These are phyloP conservation scores for Antarctomyces pellizariae DNA, from an alignment of 495 filamentous ascomycete genomes.

Conservation along the genomic window DNA sequence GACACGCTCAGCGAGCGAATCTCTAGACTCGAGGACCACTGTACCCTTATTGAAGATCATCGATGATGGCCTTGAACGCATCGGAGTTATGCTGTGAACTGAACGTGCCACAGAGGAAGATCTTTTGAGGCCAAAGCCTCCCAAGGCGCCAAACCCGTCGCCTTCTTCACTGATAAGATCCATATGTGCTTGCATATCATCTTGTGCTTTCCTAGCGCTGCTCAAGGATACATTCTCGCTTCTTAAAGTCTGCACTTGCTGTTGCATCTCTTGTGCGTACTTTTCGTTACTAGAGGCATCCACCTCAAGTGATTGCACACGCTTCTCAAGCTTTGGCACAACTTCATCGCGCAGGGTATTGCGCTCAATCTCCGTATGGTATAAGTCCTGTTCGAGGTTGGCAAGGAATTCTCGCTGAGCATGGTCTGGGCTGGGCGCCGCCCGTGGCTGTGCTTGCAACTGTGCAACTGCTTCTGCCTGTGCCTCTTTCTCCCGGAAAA, in stretches of 20 bases:
- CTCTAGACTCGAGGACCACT: constrained; percentile 42
- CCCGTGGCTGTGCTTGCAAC: neutral
- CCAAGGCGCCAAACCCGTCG: no score
- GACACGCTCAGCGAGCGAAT: constrained; percentile 56
- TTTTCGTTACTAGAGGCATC: constrained; percentile 43
- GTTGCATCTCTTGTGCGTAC: constrained; percentile 68
- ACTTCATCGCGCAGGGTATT: constrained; percentile 81
- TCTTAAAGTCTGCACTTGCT: constrained; percentile 47
- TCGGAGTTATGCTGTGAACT: constrained; percentile 15
- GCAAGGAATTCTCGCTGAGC: no score
- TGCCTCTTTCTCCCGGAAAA: no score
- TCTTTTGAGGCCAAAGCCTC: constrained; percentile 5
- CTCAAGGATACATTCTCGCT: constrained; percentile 16
- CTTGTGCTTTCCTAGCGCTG: constrained; percentile 29
- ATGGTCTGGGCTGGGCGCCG: no score
- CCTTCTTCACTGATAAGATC: no score
- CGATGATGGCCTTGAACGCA: constrained; percentile 18
- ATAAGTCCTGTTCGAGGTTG: no score
- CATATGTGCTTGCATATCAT: constrained; percentile 30
- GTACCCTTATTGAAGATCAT: constrained; percentile 19
- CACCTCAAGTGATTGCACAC: constrained; percentile 53
- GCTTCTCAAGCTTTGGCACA: constrained; percentile 44
- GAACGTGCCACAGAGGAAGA: constrained; percentile 12
- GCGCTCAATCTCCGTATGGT: no score
- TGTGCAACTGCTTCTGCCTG: neutral